A percentile compares a stretch with the other conserved stretches of the same genome.
Conservation (phyloP, 192 early-diverging fungal genomes). For the Chytriomyces sp. region DNA sequence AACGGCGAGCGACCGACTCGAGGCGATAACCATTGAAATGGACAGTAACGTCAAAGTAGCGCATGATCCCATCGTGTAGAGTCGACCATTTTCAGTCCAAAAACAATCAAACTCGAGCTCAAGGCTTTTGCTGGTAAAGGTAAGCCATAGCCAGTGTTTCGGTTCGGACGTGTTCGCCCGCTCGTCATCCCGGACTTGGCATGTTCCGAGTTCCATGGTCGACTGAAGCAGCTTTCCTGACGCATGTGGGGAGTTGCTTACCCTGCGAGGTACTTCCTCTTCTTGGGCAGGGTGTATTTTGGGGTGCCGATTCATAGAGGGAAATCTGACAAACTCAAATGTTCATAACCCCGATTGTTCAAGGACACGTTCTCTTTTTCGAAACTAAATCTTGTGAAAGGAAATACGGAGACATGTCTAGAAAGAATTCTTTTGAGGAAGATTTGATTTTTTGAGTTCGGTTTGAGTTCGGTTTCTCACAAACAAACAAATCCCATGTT, state of each 20-base stretch:
- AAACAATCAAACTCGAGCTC: conserved; percentile 11
- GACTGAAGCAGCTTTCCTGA: conserved; percentile 10
- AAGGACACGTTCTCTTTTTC: no score
- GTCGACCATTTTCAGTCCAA: not conserved
- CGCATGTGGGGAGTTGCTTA: not conserved
- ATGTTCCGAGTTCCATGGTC: not conserved
- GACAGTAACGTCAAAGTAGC: not conserved
- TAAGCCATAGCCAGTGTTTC: conserved; percentile 11
- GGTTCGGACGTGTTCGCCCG: not conserved
- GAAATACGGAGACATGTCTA: no score
- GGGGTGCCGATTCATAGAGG: not conserved
- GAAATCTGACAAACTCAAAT: conserved; percentile 2
- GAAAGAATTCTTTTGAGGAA: no score
- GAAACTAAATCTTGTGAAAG: no score
- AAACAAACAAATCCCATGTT: no score
- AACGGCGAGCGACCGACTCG: not conserved
- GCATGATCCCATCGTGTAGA: not conserved
- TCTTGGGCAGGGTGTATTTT: conserved; percentile 17
- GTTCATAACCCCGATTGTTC: no score
- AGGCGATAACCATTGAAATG: conserved; percentile 7
- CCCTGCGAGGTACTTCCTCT: no score
- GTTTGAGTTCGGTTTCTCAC: no score
- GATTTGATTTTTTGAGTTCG: no score
- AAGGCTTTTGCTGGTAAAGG: not conserved
- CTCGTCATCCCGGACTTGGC: not conserved